These are phyloP conservation scores for Aureobasidium vineae DNA, from an alignment of 2,329 filamentous ascomycete genomes.

Conservation along the genomic window DNA sequence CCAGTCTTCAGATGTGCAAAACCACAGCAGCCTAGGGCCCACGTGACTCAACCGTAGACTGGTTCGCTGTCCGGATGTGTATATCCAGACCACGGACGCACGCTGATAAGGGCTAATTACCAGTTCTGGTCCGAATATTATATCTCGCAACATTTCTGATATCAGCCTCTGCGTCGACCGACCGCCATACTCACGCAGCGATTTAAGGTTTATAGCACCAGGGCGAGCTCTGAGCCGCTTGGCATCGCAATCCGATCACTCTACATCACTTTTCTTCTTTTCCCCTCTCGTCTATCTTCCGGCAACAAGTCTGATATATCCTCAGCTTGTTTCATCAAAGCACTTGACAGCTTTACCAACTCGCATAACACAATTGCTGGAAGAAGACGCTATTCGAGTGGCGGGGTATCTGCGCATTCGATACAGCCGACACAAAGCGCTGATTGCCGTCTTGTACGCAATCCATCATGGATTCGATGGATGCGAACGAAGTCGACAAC, in stretches of 20 bases:
- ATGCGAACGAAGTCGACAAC: slow-evolving; percentile 10
- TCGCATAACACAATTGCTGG: background rate
- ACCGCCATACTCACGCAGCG: background rate
- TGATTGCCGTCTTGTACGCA: background rate
- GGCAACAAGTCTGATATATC: background rate
- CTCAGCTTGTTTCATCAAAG: too few species aligned
- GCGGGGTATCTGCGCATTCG: slow-evolving; percentile 11
- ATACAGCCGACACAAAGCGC: slow-evolving; percentile 25
- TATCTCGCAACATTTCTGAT: background rate
- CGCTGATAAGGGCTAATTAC: slow-evolving; percentile 5
- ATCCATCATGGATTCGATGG: slow-evolving; percentile 2
- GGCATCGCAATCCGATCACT: background rate
- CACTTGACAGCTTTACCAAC: too few species aligned
- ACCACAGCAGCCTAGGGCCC: background rate
- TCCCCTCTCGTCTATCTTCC: background rate
- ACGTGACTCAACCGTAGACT: background rate
- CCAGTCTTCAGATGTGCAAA: too few species aligned
- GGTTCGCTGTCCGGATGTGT: background rate
- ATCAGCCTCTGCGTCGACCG: background rate
- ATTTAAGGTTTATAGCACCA: slow-evolving; percentile 4
- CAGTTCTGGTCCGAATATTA: background rate
- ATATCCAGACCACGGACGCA: background rate
- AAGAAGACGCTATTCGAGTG: background rate
- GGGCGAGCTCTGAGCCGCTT: slow-evolving; percentile 5
- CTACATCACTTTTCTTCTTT: slow-evolving; percentile 5